These are phyloP conservation scores for Hyphochytrium catenoides DNA, from an alignment of 352 stramenopile species.

Conservation along the genomic window DNA sequence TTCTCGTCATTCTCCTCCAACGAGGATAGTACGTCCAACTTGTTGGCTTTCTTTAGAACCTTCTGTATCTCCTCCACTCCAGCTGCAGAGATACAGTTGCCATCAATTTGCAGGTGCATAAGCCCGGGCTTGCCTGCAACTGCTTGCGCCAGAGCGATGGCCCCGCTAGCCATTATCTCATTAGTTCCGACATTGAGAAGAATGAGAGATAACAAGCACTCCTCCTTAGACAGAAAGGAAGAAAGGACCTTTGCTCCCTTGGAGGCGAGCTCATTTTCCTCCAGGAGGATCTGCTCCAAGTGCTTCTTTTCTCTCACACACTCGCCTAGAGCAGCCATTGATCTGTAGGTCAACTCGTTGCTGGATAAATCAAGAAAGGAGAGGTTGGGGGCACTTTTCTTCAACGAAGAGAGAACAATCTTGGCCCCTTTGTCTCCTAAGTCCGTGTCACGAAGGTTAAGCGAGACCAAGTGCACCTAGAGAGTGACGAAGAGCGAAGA, in stretches of 20 bases:
- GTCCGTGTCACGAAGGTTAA: conserved; percentile 70
- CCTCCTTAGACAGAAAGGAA: conserved; percentile 20
- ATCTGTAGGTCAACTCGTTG: conserved; percentile 59
- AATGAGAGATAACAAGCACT: conserved; percentile 22
- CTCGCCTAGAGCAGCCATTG: conserved; percentile 20
- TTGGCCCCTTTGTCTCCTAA: conserved; percentile 71
- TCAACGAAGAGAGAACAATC: conserved; percentile 39
- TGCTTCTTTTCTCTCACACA: conserved; percentile 17
- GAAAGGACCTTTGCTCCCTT: conserved; percentile 47
- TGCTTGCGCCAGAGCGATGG: conserved; percentile 35
- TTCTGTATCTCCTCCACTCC: conserved; percentile 25
- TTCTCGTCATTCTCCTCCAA: conserved; percentile 61
- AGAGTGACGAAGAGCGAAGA: no score
- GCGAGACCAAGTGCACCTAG: conserved; percentile 33
- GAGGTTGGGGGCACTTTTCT: conserved; percentile 18
- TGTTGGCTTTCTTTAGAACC: conserved; percentile 21
- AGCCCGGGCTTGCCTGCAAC: conserved; percentile 26
- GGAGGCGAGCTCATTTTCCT: conserved; percentile 79
- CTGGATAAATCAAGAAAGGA: conserved; percentile 71
- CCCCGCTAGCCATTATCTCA: conserved; percentile 64
- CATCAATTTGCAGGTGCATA: conserved; percentile 33
- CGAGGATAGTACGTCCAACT: conserved; percentile 27
- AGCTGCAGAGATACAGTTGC: conserved; percentile 44
- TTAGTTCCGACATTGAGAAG: conserved; percentile 62
- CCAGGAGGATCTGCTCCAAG: conserved; percentile 56